These are phyloP conservation scores for Aristolochia californica DNA, from an alignment of 164 flowering plant species.

Conservation along the genomic window DNA sequence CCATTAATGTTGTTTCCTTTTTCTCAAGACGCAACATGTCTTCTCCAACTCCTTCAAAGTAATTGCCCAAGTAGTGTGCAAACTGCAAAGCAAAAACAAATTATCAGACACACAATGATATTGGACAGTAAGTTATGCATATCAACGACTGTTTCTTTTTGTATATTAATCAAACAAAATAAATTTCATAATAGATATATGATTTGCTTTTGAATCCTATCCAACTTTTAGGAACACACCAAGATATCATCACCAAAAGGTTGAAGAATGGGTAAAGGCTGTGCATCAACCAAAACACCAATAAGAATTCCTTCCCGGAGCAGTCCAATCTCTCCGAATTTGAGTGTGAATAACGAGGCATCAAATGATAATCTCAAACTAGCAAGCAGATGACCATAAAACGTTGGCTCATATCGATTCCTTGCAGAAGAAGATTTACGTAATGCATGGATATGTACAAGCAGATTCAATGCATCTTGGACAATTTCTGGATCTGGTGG, in stretches of 20 bases:
- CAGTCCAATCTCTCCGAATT: conserved; percentile 71
- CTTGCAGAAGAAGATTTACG: conserved; percentile 39
- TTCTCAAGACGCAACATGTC: conserved; percentile 26
- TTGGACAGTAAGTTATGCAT: too few species aligned
- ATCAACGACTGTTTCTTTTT: too few species aligned
- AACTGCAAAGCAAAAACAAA: conserved; percentile 26
- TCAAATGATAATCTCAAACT: conserved; percentile 82
- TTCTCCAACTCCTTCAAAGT: conserved; percentile 33
- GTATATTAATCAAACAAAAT: too few species aligned
- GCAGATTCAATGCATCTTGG: conserved; percentile 71
- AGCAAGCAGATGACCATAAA: conserved; percentile 71
- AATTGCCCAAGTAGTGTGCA: conserved; percentile 35
- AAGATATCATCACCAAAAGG: conserved; percentile 72
- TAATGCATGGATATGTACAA: conserved; percentile 51
- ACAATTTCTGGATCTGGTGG: conserved; percentile 74
- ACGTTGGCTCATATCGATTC: conserved; percentile 81
- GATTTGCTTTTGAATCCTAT: too few species aligned
- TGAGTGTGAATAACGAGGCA: conserved; percentile 69
- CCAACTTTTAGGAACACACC: conserved; percentile 29
- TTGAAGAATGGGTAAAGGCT: conserved; percentile 75
- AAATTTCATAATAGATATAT: too few species aligned
- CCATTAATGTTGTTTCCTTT: conserved; percentile 54
- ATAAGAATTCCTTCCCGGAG: conserved; percentile 86
- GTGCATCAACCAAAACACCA: conserved; percentile 77
- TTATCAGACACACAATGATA: conserved; percentile 3